phyloP scores from a whole-genome alignment of 208 protist species.

The Lotmaria passim region DNA sequence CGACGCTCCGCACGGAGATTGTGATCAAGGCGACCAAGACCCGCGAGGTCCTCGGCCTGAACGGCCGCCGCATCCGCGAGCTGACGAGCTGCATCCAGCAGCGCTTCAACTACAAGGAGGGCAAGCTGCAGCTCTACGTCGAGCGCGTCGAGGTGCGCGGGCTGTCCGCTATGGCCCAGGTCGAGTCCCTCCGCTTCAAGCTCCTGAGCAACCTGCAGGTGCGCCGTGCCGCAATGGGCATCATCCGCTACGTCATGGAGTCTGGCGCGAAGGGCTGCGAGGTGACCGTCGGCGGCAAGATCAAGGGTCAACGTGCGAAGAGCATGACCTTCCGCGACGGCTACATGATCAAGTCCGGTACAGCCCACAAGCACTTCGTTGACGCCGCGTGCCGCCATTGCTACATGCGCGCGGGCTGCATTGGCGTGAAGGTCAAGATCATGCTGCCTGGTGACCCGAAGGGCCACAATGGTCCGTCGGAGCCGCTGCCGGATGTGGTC shows the following conservation, averaged over 20 bases:
- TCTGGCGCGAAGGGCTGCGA: slow-evolving; percentile 98
- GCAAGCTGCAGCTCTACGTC: slow-evolving; percentile 96
- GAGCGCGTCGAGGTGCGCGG: slow-evolving; percentile 97
- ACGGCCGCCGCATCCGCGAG: slow-evolving; percentile 98
- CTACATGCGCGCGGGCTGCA: slow-evolving; percentile 97
- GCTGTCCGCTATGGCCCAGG: slow-evolving; percentile 98
- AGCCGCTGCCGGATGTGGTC: slow-evolving; percentile 82
- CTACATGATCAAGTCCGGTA: slow-evolving; percentile 99
- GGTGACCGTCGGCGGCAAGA: slow-evolving; percentile 99
- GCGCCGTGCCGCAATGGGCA: slow-evolving; percentile 98
- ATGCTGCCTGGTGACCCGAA: slow-evolving; percentile 97
- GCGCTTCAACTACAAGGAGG: slow-evolving; percentile 98
- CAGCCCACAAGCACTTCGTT: slow-evolving; percentile 94
- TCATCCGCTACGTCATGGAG: slow-evolving; percentile 99
- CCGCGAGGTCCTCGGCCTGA: slow-evolving; percentile 97
- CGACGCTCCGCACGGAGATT: slow-evolving; percentile 97
- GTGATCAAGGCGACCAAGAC: slow-evolving; percentile 98
- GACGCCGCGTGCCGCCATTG: slow-evolving; percentile 97
- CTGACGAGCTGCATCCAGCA: slow-evolving; percentile 98
- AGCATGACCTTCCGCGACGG: slow-evolving; percentile 99
- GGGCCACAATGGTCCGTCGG: slow-evolving; percentile 57
- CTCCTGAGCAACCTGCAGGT: slow-evolving; percentile 98
- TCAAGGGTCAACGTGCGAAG: slow-evolving; percentile 99
- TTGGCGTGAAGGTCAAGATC: slow-evolving; percentile 99
- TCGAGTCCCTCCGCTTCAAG: slow-evolving; percentile 98